These are phyloP conservation scores for Colletotrichum sp. DNA, from an alignment of 2,329 filamentous ascomycete genomes.

Conservation along the genomic window DNA sequence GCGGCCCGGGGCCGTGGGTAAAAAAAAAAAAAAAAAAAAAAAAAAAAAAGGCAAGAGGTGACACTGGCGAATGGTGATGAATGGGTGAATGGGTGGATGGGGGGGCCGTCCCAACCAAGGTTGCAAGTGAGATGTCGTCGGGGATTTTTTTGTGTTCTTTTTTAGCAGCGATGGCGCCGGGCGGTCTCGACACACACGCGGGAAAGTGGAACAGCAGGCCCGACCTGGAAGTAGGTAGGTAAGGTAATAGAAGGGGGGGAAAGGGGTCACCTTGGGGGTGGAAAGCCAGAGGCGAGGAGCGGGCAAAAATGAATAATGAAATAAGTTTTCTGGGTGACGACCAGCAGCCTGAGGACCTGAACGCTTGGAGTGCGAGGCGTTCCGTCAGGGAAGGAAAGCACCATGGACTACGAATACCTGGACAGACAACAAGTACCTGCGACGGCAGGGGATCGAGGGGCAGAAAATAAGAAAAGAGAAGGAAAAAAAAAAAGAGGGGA, in stretches of 20 bases:
- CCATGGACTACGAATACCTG: not conserved
- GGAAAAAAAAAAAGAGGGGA: not conserved
- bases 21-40: not conserved
- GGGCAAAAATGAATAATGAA: not conserved
- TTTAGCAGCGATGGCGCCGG: slow-evolving; percentile 11
- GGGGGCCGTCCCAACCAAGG: slow-evolving; percentile 9
- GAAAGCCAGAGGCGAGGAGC: not conserved
- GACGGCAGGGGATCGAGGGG: not conserved
- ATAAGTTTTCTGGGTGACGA: not conserved
- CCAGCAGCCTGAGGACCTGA: not conserved
- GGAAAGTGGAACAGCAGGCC: slow-evolving; percentile 12
- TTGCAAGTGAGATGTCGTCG: slow-evolving; percentile 19
- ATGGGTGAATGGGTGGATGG: not conserved
- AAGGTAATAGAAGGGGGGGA: slow-evolving; percentile 4
- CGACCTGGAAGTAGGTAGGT: not conserved
- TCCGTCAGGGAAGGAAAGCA: not conserved
- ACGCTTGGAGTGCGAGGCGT: not conserved
- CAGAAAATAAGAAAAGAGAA: not conserved
- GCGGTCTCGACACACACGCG: slow-evolving; percentile 8
- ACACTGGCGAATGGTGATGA: not conserved
- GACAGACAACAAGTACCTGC: not conserved
- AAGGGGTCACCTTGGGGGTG: not conserved
- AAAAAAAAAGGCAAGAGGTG: not conserved
- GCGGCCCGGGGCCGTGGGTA: too few species aligned
- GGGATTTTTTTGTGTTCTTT: slow-evolving; percentile 17